Evolutionary conservation across 108 stramenopile species (phyloP).

Genomic region (Conticribra weissflogii): DNA sequence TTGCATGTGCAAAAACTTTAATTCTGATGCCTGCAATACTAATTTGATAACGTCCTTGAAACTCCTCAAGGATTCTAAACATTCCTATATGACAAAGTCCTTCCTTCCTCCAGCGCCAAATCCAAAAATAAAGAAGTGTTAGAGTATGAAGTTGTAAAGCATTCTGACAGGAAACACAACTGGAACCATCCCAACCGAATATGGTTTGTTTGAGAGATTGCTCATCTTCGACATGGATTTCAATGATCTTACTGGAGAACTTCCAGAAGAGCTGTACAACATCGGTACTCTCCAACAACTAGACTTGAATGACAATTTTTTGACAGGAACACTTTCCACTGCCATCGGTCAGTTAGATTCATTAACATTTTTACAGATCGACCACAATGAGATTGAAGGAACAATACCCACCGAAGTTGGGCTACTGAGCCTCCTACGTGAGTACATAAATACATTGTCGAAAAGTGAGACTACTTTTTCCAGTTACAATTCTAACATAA

Average conservation of each 20-base stretch:
- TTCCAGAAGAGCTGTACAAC: conserved; percentile 25
- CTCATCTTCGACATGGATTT: conserved; percentile 32
- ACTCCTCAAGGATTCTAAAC: no score
- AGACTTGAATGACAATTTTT: conserved; percentile 53
- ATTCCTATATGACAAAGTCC: no score
- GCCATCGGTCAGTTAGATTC: conserved; percentile 53
- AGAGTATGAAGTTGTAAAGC: no score
- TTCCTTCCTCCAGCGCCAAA: no score
- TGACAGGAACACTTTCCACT: conserved; percentile 57
- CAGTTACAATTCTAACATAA: neutral
- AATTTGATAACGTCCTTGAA: no score
- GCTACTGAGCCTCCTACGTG: conserved; percentile 30
- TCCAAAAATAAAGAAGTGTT: no score
- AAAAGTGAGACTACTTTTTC: neutral
- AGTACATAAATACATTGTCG: conserved; percentile 5
- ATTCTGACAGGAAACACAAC: conserved; percentile 62
- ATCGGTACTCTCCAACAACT: conserved; percentile 42
- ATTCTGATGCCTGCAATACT: no score
- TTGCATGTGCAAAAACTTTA: no score
- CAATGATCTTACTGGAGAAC: conserved; percentile 23
- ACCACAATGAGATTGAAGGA: conserved; percentile 56
- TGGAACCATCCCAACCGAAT: conserved; percentile 58
- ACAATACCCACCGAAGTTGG: conserved; percentile 63
- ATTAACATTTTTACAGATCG: conserved; percentile 49
- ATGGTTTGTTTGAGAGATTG: conserved; percentile 45